Conservation (phyloP, 78 protist species). For the Capsaspora owczarzaki region DNA sequence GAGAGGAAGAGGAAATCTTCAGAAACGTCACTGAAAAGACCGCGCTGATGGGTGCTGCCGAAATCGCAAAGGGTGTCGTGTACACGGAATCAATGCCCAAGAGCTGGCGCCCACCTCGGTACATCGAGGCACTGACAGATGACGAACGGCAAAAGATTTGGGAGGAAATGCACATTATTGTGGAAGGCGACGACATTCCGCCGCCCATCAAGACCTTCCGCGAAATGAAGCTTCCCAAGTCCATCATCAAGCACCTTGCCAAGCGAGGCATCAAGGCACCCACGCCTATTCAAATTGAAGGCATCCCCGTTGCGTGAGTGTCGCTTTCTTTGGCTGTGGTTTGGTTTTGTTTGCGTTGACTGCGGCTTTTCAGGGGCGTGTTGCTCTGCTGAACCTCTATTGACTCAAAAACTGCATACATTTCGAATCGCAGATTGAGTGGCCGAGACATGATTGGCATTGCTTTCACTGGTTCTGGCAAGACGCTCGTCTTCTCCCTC, state of each 20-base stretch:
- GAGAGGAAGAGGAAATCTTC: conserved; percentile 17
- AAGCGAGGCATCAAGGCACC: conserved; percentile 74
- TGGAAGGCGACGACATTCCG: conserved; percentile 24
- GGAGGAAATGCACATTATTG: conserved; percentile 15
- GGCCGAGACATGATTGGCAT: conserved; percentile 97
- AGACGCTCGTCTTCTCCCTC: conserved; percentile 87
- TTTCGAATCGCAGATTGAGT: conserved; percentile 16
- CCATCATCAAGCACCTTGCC: conserved; percentile 47
- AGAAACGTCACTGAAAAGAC: background rate
- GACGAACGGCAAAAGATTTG: background rate
- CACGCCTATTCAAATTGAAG: conserved; percentile 95
- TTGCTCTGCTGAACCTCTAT: background rate
- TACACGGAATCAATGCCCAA: conserved; percentile 1
- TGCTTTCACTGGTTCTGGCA: conserved; percentile 96
- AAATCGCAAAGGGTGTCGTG: conserved; percentile 25
- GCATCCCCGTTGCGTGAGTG: conserved; percentile 40
- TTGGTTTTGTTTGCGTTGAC: background rate
- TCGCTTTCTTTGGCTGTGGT: background rate
- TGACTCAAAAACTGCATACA: background rate
- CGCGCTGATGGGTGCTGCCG: conserved; percentile 22
- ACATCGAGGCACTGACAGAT: background rate
- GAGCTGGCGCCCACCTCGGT: conserved; percentile 29
- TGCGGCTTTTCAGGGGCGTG: too few species aligned
- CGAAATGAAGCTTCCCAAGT: conserved; percentile 85
- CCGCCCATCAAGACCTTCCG: conserved; percentile 30